A percentile compares a stretch with the other conserved stretches of the same genome.
Conservation (phyloP, 2,329 filamentous ascomycete genomes). For the Paecilomyces sp. region DNA sequence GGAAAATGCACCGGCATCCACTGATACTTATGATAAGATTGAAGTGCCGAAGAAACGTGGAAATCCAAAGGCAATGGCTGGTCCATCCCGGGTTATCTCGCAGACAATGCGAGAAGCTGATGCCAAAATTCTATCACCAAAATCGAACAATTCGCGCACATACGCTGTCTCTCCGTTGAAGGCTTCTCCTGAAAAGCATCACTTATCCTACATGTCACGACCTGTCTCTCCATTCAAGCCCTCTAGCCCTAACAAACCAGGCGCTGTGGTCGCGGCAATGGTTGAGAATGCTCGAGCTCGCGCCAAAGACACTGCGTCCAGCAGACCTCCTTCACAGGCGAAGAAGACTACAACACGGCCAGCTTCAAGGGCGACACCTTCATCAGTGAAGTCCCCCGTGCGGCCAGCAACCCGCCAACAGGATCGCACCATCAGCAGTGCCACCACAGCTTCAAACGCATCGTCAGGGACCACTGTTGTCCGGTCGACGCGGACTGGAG, state of each 20-base stretch:
- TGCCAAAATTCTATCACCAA: slow-evolving; percentile 67
- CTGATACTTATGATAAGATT: slow-evolving; percentile 39
- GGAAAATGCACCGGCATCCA: slow-evolving; percentile 54
- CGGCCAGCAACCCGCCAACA: slow-evolving; percentile 33
- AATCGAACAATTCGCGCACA: slow-evolving; percentile 71
- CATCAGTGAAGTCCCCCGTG: slow-evolving; percentile 17
- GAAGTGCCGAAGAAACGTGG: slow-evolving; percentile 66
- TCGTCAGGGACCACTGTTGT: slow-evolving; percentile 33
- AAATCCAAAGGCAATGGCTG: slow-evolving; percentile 31
- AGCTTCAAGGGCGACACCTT: slow-evolving; percentile 19
- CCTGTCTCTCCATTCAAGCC: slow-evolving; percentile 58
- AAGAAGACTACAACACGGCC: slow-evolving; percentile 19
- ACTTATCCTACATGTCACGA: slow-evolving; percentile 52
- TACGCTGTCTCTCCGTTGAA: slow-evolving; percentile 51
- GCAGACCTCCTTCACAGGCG: slow-evolving; percentile 17
- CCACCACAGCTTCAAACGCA: slow-evolving; percentile 25
- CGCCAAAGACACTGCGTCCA: slow-evolving; percentile 16
- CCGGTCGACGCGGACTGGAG: slow-evolving; percentile 20
- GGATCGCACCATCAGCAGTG: slow-evolving; percentile 29
- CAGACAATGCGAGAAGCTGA: slow-evolving; percentile 39
- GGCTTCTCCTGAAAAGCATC: slow-evolving; percentile 34
- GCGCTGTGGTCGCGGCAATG: slow-evolving; percentile 13
- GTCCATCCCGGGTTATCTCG: slow-evolving; percentile 33
- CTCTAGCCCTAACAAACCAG: slow-evolving; percentile 31
- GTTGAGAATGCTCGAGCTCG: slow-evolving; percentile 15